These are phyloP conservation scores for Trametes meyenii DNA, from an alignment of 768 basidiomycete species.

Conservation along the genomic window DNA sequence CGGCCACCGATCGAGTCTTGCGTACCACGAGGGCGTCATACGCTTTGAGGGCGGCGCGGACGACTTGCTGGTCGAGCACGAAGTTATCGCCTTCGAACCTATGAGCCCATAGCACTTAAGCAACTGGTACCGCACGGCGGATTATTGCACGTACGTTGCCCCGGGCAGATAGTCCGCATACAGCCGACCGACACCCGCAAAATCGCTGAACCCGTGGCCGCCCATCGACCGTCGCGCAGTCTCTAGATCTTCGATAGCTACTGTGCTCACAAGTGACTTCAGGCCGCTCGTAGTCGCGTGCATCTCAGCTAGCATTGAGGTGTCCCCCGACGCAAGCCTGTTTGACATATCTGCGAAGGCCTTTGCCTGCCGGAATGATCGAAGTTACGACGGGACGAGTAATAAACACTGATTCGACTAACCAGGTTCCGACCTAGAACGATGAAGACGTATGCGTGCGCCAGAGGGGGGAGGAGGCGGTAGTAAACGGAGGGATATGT, in stretches of 20 bases:
- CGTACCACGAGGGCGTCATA: constrained; percentile 41
- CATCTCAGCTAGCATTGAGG: constrained; percentile 67
- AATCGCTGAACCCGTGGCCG: constrained; percentile 76
- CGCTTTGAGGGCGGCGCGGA: constrained; percentile 69
- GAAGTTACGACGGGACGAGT: neutral
- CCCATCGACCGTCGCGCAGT: constrained; percentile 71
- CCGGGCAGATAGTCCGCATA: constrained; percentile 69
- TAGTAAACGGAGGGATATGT: constrained; percentile 73
- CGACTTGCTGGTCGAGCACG: constrained; percentile 74
- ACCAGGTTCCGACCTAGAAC: constrained; percentile 63
- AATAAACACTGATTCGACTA: constrained; percentile 21
- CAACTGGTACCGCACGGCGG: too few relatives aligned
- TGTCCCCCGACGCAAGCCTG: constrained; percentile 57
- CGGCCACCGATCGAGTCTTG: constrained; percentile 28
- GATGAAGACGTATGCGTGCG: constrained; percentile 71
- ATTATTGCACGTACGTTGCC: constrained; percentile 51
- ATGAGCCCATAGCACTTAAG: neutral
- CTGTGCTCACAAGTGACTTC: constrained; percentile 59
- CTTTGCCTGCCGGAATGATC: constrained; percentile 39
- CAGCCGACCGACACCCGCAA: constrained; percentile 63
- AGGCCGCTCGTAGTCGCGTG: constrained; percentile 72
- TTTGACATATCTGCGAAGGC: constrained; percentile 53
- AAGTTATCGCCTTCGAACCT: constrained; percentile 84
- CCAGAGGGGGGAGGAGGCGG: constrained; percentile 70
- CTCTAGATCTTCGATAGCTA: constrained; percentile 62